Evolutionary conservation across 768 basidiomycete species (phyloP).

Genomic region (Boletellus ananas): DNA sequence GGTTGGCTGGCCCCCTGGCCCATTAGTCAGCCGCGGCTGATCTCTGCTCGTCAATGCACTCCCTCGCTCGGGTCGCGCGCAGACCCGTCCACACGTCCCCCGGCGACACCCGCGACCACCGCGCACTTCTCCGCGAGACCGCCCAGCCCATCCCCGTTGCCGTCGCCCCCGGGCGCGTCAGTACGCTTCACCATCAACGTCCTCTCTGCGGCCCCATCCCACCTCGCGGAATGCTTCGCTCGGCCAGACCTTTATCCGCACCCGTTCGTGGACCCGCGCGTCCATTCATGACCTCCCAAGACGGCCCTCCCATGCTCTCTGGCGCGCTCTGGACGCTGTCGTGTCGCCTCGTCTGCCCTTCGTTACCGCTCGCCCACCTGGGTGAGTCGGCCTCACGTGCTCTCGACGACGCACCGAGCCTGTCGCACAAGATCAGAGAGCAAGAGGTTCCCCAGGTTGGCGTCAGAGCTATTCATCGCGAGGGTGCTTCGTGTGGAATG

Average conservation of each 20-base stretch:
- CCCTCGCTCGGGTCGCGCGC: neutral
- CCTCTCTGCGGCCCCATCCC: conserved; percentile 63
- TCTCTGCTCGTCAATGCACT: too few relatives aligned
- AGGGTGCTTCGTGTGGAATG: conserved; percentile 63
- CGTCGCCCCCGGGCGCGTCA: neutral
- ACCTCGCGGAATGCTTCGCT: conserved; percentile 67
- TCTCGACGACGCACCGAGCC: conserved; percentile 11
- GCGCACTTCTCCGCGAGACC: conserved; percentile 61
- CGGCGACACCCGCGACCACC: conserved; percentile 21
- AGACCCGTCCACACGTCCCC: conserved; percentile 12
- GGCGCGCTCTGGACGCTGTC: conserved; percentile 67
- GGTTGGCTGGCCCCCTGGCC: too few relatives aligned
- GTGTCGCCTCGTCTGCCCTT: conserved; percentile 60
- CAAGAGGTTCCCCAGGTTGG: conserved; percentile 26
- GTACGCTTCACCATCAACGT: conserved; percentile 76
- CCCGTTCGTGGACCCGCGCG: conserved; percentile 45
- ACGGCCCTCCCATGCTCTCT: conserved; percentile 57
- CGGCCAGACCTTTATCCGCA: conserved; percentile 62
- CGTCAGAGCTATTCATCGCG: conserved; percentile 78
- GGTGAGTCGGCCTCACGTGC: conserved; percentile 19
- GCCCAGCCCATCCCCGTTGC: conserved; percentile 75
- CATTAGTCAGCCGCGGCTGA: too few relatives aligned
- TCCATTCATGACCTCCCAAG: conserved; percentile 39
- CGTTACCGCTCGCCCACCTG: conserved; percentile 60
- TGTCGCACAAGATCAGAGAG: conserved; percentile 9